Base-by-base conservation (phyloP, 2,329 filamentous ascomycete genomes). In the Colletotrichum sojae region DNA sequence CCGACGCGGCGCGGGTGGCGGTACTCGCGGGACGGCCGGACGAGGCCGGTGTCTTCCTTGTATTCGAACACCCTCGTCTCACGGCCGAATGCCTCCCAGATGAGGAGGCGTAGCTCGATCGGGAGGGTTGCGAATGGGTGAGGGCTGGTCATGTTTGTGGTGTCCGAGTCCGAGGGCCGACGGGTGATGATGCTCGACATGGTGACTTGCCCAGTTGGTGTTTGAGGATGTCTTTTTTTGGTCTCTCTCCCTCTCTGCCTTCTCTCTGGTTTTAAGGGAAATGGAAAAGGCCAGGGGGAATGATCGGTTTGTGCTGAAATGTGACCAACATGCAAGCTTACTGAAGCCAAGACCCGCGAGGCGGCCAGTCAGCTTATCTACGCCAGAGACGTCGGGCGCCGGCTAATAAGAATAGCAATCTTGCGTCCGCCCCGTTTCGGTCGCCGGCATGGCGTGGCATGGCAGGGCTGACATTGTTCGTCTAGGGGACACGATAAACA, bases 91-190 rank as follows among this genome's bases (percentile, higher is more conserved):
- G 20, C 15, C 16, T 69, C 66, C 66, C 66, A 69, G 6, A 69
- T 60, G 31, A 69, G 62, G 15, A 69, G 66, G 15, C 66, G 66
- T 27, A 69, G 49, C 25, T 69, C 66, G 40, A 69, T 55, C 10
- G 66, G 66, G 43, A 69, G 66, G 13, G 49, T 25, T 55, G 15
- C n/a, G 49, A 69, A 66, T 15, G 66, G 66, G 31, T 69, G 65
- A 9, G 36, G 22, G 36, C 36, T 36, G 16, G 22, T 22, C 36
- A 22, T 46, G 12, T 6, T 20, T 4, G 54, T 16, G 46, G 25
- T n/a, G 25, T 53, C 20, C 10, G 6, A 13, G 18, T 25, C 16
- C 25, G 31, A 20, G 3, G 54, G n/a, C 4, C 15, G 53, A n/a
- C 16, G 53, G 22, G 18, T 27, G 25, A 9, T n/a, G 39, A 20